Conservation (phyloP, 176 grass and related monocot genomes). For the Puccinellia tenuiflora region DNA sequence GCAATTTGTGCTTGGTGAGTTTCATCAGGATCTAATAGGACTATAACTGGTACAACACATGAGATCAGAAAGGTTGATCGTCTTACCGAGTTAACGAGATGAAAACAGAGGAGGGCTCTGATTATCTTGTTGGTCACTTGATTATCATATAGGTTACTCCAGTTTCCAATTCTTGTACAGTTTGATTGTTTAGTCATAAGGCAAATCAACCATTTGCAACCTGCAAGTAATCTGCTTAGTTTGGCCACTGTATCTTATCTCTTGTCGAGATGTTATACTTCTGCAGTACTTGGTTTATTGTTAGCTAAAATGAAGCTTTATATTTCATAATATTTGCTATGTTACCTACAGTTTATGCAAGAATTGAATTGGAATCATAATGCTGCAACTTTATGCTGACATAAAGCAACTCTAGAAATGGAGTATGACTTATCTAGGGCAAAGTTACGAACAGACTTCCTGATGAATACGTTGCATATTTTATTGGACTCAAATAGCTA, state of each 20-base stretch:
- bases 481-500: background rate
- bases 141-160: slow-evolving; percentile 65
- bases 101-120: slow-evolving; percentile 52
- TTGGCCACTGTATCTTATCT: background rate
- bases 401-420: background rate
- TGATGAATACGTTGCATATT: background rate
- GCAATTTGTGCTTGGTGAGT: background rate
- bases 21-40: background rate
- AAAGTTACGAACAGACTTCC: background rate
- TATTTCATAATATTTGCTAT: background rate
- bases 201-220: background rate
- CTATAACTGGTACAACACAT: too few relatives aligned
- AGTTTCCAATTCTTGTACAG: background rate
- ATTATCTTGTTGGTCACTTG: slow-evolving; percentile 87
- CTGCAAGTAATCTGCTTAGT: background rate
- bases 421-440: background rate
- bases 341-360: background rate
- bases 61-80: too few relatives aligned
- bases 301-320: background rate
- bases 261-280: background rate
- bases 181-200: background rate
- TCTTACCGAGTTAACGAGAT: too few relatives aligned
- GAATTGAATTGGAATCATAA: background rate
- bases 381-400: too few relatives aligned
- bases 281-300: background rate